Evolutionary conservation across 176 grass and related monocot genomes (phyloP).

Genomic region (Dactylis glomerata): DNA sequence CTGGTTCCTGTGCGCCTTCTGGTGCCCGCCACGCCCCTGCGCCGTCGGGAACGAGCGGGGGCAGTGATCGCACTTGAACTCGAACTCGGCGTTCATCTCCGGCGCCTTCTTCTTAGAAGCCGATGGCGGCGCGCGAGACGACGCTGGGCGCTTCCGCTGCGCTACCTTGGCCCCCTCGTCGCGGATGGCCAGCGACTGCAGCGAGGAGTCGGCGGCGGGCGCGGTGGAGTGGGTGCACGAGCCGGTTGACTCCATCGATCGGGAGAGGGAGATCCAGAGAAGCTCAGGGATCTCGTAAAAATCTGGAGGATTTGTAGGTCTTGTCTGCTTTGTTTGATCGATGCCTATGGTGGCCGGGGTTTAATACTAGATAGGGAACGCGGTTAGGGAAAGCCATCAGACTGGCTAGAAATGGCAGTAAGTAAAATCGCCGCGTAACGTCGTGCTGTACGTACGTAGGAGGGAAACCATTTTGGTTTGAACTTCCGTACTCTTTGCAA

Average conservation of each 20-base stretch:
- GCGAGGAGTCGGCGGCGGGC: not conserved
- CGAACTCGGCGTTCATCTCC: not conserved
- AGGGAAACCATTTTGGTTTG: not conserved
- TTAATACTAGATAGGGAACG: not conserved
- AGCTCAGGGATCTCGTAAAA: not conserved
- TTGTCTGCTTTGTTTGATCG: not conserved
- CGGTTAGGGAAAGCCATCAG: not conserved
- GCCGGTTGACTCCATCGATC: not conserved
- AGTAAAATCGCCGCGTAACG: not conserved
- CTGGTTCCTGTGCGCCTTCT: not conserved
- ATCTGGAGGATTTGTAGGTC: not conserved
- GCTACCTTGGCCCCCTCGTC: not conserved
- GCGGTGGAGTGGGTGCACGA: not conserved
- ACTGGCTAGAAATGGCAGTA: not conserved
- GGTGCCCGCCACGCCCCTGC: not conserved
- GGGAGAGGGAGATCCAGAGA: not conserved
- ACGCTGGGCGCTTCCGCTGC: not conserved
- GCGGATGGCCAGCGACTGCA: not conserved
- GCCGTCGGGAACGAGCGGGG: not conserved
- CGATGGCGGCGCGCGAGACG: not conserved
- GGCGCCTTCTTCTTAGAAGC: not conserved
- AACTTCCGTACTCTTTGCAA: not conserved
- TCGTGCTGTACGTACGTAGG: not conserved
- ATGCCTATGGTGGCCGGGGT: not conserved
- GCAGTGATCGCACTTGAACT: not conserved